These are phyloP conservation scores for Trichoderma harzianum DNA, from an alignment of 2,329 filamentous ascomycete species.

Conservation along the genomic window DNA sequence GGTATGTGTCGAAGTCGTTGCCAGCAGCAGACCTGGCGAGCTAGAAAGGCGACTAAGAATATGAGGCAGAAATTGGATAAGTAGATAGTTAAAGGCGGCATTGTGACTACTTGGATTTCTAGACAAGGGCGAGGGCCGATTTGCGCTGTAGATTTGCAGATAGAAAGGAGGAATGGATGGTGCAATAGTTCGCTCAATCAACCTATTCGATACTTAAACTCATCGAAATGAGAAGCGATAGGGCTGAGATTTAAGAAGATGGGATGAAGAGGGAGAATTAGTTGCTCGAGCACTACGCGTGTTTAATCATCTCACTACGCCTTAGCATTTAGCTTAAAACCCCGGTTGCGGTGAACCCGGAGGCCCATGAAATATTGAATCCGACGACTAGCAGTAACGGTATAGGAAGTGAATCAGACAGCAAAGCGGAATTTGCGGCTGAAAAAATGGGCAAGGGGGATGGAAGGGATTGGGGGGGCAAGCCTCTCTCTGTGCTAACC, in stretches of 20 bases:
- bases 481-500: background rate
- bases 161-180: background rate
- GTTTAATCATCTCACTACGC: background rate
- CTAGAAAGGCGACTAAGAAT: background rate
- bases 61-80: background rate
- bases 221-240: background rate
- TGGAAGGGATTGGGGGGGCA: background rate
- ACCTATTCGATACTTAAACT: background rate
- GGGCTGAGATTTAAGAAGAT: background rate
- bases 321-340: background rate
- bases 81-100: background rate
- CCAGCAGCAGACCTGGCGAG: constrained; percentile 24
- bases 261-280: background rate
- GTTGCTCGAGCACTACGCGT: background rate
- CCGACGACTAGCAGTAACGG: background rate
- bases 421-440: background rate
- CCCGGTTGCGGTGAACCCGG: background rate
- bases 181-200: background rate
- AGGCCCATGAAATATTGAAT: background rate
- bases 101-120: background rate
- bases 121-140: background rate
- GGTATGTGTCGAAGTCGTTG: constrained; percentile 30
- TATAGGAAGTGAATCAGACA: background rate
- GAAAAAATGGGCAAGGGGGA: background rate
- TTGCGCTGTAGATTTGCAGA: background rate